Evolutionary conservation across 805 yeast genomes (phyloP).

Genomic region (Crinitomyces ghanaensis): DNA sequence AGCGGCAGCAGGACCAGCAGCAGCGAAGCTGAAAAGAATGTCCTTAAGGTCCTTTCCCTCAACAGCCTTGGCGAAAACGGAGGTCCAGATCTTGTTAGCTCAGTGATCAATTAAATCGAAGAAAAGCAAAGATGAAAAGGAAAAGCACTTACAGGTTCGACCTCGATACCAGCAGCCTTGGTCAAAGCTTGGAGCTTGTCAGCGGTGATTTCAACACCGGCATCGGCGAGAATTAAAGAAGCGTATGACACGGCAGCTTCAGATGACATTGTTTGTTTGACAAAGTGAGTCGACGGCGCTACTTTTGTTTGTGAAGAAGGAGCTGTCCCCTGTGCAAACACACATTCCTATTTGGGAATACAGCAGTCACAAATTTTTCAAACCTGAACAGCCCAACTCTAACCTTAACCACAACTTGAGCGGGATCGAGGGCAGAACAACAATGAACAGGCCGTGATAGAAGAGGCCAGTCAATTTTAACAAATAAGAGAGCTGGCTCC

Average conservation of each 20-base stretch:
- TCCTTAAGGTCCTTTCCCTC: slow-evolving; percentile 81
- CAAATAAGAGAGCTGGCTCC: no score
- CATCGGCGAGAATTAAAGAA: slow-evolving; percentile 95
- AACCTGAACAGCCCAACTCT: no score
- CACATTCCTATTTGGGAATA: no score
- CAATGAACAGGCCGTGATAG: no score
- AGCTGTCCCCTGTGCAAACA: no score
- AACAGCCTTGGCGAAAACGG: slow-evolving; percentile 79
- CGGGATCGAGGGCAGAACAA: no score
- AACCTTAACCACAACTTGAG: no score
- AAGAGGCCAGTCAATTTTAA: no score
- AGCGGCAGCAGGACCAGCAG: slow-evolving; percentile 64
- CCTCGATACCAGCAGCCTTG: slow-evolving; percentile 70
- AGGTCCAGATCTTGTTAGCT: slow-evolving; percentile 55
- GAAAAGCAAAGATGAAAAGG: background rate
- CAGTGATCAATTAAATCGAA: background rate
- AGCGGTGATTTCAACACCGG: slow-evolving; percentile 85
- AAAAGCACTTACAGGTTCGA: slow-evolving; percentile 39
- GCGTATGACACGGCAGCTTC: slow-evolving; percentile 93
- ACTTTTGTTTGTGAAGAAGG: no score
- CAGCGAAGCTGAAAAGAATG: slow-evolving; percentile 53
- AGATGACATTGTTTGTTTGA: slow-evolving; percentile 24
- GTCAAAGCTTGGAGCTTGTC: slow-evolving; percentile 73
- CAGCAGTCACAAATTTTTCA: no score
- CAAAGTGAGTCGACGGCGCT: no score